Base-by-base conservation (phyloP, 176 grass and related monocot species). In the Neostapfia colusana region DNA sequence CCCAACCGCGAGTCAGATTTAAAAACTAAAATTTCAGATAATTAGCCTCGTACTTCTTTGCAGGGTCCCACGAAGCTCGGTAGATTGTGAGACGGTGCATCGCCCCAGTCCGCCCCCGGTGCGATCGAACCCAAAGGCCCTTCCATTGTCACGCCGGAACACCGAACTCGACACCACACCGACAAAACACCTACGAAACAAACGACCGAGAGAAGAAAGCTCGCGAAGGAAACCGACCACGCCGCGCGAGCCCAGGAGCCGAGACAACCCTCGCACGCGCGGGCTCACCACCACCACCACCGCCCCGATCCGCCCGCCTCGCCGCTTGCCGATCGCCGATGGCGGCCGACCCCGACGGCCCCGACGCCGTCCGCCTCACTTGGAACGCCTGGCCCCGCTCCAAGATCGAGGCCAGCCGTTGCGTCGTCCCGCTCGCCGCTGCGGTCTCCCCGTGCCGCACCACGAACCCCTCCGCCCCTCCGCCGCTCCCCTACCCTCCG, bases 321-420 rank as follows among this genome's bases (percentile, higher is more conserved):
- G 75, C 45, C 12, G 55, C 80, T 84, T 21, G 18, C 37, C 72
- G 20, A 40, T 39, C 27, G 18, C 37, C 72, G 20, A 40, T 39
- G 15, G 15, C 74, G 17, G 46, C 83, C 13, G 88, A 87, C 35
- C 80, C 89, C 4, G 95, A 99, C 13, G 91, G 95, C 28, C 91
- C 87, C 15, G 95, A 99, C 42, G 89, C 89, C 73, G 88, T 95
- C 62, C 91, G 95, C 60, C 64, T 95, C 20, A 99, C 91, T 15
- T 99, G 95, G 95, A 92, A 95, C 70, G 49, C 91, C 2, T 90
- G 89, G 85, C 92, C 95, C 11, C 87, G 95, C 11, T 99, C 95
- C 80, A 99, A 99, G 83, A 87, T 99, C 25, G 95, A 99, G 83
- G 91, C 95, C 14, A 99, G 89, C 89, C 93, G 93, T 62, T 92